Evolutionary conservation across 2,329 filamentous ascomycete species (phyloP), one percentile per base, ranked within the genome.

Genomic region (Sclerotinia sclerotiorum): DNA sequence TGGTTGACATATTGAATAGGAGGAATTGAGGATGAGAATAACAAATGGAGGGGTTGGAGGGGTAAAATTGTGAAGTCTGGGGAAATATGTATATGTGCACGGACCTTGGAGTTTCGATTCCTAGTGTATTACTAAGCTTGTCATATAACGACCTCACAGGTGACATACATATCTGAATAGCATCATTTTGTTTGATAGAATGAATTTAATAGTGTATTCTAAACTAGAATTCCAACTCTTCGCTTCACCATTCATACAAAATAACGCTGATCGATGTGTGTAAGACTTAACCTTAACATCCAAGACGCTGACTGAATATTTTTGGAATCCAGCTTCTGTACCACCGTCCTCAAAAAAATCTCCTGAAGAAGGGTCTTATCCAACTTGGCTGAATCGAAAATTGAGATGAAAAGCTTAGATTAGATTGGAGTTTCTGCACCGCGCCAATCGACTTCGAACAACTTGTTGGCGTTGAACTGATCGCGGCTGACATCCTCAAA

Each of bases 61-160:
- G 58, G 46, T 62, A 62, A 62, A 62, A 62, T 27, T 51, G 8
- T 49, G n/a, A 62, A 62, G 58, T 62, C 58, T 62, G 58, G 58
- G 58, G 58, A 51, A 61, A 62, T 62, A 6, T 27, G 2, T 39
- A 62, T 62, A 6, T 27, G 4, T 39, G 58, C 58, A 62, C 58
- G 58, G 58, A 51, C 58, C 15, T 51, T 11, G 2, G 3, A 29
- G 5, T 27, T 39, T 15, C 2, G 39, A 17, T 13, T 42, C 39
- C 17, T 62, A 49, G 24, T 51, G 11, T 13, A 51, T 62, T 62
- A 62, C 58, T 62, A 62, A 62, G 58, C 58, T 17, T 11, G 6
- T 6, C n/a, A n/a, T 49, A 39, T 29, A 48, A 48, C 21, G 11
- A 44, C 57, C 24, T 55, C 51, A 29, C 10, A 42, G 39, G 15